phyloP scores from a whole-genome alignment of 2,329 filamentous ascomycete genomes.

The Zarea fungicola region DNA sequence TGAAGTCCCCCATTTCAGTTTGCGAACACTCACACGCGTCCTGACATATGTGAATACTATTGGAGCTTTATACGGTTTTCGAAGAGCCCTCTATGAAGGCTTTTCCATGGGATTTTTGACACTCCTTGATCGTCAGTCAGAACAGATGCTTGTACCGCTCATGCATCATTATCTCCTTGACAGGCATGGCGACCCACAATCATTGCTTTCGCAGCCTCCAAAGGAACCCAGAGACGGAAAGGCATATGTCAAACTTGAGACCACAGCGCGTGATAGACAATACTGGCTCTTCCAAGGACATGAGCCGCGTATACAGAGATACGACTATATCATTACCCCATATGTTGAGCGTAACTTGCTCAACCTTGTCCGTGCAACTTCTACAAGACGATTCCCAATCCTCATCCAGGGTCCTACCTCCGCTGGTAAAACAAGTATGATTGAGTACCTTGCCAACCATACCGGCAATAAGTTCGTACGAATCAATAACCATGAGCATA shows the following conservation, averaged over 20 bases:
- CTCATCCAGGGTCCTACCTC: conserved; percentile 96
- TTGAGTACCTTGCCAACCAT: conserved; percentile 93
- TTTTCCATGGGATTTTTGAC: conserved; percentile 98
- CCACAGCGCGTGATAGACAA: conserved; percentile 59
- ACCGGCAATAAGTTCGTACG: conserved; percentile 96
- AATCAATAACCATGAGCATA: conserved; percentile 99
- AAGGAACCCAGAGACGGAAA: conserved; percentile 71
- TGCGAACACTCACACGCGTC: conserved; percentile 86
- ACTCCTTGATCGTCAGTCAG: conserved; percentile 75
- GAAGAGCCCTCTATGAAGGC: conserved; percentile 85
- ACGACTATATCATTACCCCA: conserved; percentile 92
- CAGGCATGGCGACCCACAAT: conserved; percentile 59
- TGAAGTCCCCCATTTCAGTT: conserved; percentile 93
- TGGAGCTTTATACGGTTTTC: conserved; percentile 74
- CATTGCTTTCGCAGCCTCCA: conserved; percentile 72
- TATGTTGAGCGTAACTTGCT: conserved; percentile 93
- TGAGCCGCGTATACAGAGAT: conserved; percentile 58
- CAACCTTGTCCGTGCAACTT: conserved; percentile 89
- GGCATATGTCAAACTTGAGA: conserved; percentile 73
- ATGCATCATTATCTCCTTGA: conserved; percentile 77
- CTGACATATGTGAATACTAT: conserved; percentile 85
- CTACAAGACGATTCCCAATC: conserved; percentile 86
- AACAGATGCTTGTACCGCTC: conserved; percentile 69
- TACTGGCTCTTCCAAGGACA: conserved; percentile 85
- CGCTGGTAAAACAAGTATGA: conserved; percentile 98